Percentiles rank a stretch among this genome's conserved stretches.
Conservation (phyloP, 2,329 filamentous ascomycete species). For the Penicillium nordicum region DNA sequence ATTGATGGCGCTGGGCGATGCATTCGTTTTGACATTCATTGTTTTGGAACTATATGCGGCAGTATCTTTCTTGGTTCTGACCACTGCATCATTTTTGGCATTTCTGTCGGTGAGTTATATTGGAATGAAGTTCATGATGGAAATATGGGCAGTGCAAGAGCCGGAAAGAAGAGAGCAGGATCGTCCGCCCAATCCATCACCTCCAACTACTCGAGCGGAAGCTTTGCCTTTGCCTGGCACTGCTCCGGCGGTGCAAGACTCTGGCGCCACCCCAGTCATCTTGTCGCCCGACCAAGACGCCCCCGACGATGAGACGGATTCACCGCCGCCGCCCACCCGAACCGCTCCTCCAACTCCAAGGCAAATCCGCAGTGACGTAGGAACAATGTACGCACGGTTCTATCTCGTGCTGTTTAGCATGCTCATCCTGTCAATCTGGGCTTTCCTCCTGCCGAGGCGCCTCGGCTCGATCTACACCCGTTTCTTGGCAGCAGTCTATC, state of each 20-base stretch:
- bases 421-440: conserved; percentile 59
- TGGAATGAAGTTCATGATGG: conserved; percentile 63
- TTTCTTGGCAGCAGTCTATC: conserved; percentile 66
- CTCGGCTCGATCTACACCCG: conserved; percentile 57
- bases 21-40: conserved; percentile 56
- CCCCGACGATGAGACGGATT: conserved; percentile 37
- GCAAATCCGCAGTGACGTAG: conserved; percentile 48
- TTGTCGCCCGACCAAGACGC: conserved; percentile 58
- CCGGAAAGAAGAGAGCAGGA: conserved; percentile 40
- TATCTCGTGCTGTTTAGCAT: conserved; percentile 58
- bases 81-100: conserved; percentile 56
- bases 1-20: conserved; percentile 60
- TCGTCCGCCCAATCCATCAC: conserved; percentile 24
- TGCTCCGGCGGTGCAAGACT: conserved; percentile 41
- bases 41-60: conserved; percentile 55
- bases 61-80: conserved; percentile 54
- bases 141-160: conserved; percentile 63
- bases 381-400: conserved; percentile 59
- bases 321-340: conserved; percentile 31
- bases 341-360: conserved; percentile 33
- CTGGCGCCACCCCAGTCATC: conserved; percentile 55
- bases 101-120: conserved; percentile 61
- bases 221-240: conserved; percentile 53
- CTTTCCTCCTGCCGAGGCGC: conserved; percentile 54
- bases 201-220: conserved; percentile 31